These are phyloP conservation scores for Populus hybrid DNA, from an alignment of 441 rosid species.

Conservation along the genomic window DNA sequence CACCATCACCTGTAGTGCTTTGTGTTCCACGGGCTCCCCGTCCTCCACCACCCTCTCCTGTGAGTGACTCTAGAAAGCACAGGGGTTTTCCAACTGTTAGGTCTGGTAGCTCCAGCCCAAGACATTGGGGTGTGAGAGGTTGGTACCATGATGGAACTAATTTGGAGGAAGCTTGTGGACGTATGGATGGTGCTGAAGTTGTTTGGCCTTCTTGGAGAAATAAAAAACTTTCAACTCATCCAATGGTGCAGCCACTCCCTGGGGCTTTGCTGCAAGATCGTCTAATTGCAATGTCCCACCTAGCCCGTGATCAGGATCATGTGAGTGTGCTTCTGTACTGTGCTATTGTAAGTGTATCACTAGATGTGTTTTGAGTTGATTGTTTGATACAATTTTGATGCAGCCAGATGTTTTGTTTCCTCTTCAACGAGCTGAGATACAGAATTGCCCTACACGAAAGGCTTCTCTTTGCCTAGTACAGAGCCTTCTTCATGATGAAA, in stretches of 20 bases:
- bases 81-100: slow-evolving; percentile 95
- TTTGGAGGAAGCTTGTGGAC: slow-evolving; percentile 66
- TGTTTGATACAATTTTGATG: slow-evolving; percentile 28
- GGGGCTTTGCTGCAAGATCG: slow-evolving; percentile 85
- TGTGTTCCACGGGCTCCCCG: slow-evolving; percentile 96
- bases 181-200: slow-evolving; percentile 81
- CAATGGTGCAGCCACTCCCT: slow-evolving; percentile 86
- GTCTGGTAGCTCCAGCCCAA: slow-evolving; percentile 99
- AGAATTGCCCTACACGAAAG: slow-evolving; percentile 54
- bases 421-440: slow-evolving; percentile 68
- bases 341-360: slow-evolving; percentile 17
- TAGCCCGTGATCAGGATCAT: slow-evolving; percentile 92
- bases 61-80: slow-evolving; percentile 78
- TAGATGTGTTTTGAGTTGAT: slow-evolving; percentile 19
- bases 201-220: slow-evolving; percentile 96
- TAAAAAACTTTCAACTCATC: slow-evolving; percentile 71
- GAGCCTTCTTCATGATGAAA: slow-evolving; percentile 73
- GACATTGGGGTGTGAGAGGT: slow-evolving; percentile 97
- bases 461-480: slow-evolving; percentile 70
- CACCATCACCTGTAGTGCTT: slow-evolving; percentile 97
- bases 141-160: slow-evolving; percentile 75
- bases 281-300: slow-evolving; percentile 84
- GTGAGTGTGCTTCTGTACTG: slow-evolving; percentile 42
- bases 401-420: slow-evolving; percentile 96
- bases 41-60: slow-evolving; percentile 96